Conservation (phyloP, 176 grass and related monocot species). For the Cocos nucifera region DNA sequence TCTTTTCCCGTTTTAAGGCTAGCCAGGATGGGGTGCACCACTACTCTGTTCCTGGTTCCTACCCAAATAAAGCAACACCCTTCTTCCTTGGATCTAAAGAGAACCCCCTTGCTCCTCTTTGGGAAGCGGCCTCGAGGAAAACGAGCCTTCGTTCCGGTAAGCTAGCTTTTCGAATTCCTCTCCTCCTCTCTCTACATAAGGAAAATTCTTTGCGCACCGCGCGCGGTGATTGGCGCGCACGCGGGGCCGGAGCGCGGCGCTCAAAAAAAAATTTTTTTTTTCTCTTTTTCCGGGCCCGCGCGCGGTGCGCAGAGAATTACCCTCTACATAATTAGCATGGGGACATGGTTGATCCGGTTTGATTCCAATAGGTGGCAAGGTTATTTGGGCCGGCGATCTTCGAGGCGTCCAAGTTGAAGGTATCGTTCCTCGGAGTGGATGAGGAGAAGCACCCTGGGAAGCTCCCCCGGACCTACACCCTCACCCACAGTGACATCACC, state of each 20-base stretch:
- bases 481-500: constrained; percentile 97
- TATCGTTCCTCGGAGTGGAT: constrained; percentile 66
- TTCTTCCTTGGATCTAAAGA: constrained; percentile 8
- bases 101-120: constrained; percentile 3
- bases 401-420: constrained; percentile 96
- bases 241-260: too few species aligned
- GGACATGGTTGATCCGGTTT: neutral
- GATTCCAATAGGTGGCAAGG: constrained; percentile 50
- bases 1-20: neutral
- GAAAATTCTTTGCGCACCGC: too few species aligned
- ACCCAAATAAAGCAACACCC: constrained; percentile 33
- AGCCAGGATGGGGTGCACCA: constrained; percentile 21
- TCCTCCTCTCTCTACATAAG: neutral
- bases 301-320: too few species aligned
- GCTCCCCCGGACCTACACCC: constrained; percentile 75
- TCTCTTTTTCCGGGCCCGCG: too few species aligned
- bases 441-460: constrained; percentile 45
- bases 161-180: constrained; percentile 1
- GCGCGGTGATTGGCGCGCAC: too few species aligned
- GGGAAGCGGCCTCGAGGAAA: neutral
- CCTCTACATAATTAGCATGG: constrained; percentile 3
- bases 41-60: constrained; percentile 47
- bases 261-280: too few species aligned
- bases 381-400: constrained; percentile 88
- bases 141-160: constrained; percentile 21